Percentiles rank a stretch among this genome's conserved stretches.
These are phyloP conservation scores for Alternaria sp. DNA, from an alignment of 2,329 filamentous ascomycete genomes.

Conservation along the genomic window DNA sequence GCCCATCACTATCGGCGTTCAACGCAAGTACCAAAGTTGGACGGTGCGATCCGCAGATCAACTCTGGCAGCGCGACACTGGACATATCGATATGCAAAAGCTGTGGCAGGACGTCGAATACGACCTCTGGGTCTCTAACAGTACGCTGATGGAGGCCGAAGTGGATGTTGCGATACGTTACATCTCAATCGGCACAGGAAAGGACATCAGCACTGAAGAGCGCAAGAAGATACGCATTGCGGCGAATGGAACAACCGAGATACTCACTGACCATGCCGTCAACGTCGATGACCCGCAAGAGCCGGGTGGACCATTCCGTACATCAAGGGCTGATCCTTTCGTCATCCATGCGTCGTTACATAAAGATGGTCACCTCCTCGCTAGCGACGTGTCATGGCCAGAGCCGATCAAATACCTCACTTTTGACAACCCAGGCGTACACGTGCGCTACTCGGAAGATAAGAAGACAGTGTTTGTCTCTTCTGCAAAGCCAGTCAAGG, in stretches of 20 bases:
- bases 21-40: constrained; percentile 59
- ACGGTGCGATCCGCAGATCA: constrained; percentile 48
- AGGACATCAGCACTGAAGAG: constrained; percentile 55
- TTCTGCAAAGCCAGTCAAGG: constrained; percentile 61
- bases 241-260: constrained; percentile 63
- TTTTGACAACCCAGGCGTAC: constrained; percentile 57
- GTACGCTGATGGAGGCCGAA: constrained; percentile 49
- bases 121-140: constrained; percentile 64
- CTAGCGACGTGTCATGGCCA: constrained; percentile 64
- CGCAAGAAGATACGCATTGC: constrained; percentile 54
- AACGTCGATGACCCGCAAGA: background rate
- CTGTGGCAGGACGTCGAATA: constrained; percentile 47
- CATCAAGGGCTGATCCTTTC: constrained; percentile 58
- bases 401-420: constrained; percentile 66
- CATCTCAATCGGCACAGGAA: constrained; percentile 60
- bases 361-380: constrained; percentile 55
- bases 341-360: constrained; percentile 59
- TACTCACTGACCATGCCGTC: constrained; percentile 45
- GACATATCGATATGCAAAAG: constrained; percentile 31
- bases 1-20: constrained; percentile 63
- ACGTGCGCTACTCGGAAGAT: constrained; percentile 39
- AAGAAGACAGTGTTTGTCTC: constrained; percentile 52
- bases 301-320: constrained; percentile 48
- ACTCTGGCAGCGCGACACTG: constrained; percentile 38
- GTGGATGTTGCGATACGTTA: constrained; percentile 58